phyloP scores from a whole-genome alignment of 139 green algal species.

The Asterochloris sp. region DNA sequence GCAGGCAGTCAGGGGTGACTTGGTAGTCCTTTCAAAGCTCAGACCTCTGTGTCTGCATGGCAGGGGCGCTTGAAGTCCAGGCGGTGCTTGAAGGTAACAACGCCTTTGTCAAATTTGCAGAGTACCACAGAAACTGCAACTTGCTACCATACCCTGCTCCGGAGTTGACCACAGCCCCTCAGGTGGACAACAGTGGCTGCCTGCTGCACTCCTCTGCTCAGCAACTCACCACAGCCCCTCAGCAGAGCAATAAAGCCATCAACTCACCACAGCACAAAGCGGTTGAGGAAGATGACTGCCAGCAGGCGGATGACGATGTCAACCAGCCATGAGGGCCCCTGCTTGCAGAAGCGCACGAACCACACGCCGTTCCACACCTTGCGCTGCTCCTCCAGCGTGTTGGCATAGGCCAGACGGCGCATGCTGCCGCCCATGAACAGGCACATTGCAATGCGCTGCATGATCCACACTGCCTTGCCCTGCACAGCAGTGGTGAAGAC shows the following conservation, averaged over 20 bases:
- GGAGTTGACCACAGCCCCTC: neutral
- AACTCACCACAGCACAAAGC: conserved; percentile 62
- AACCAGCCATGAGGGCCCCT: conserved; percentile 60
- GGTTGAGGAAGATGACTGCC: conserved; percentile 65
- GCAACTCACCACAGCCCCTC: neutral
- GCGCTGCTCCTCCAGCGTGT: conserved; percentile 74
- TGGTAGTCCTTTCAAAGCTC: neutral
- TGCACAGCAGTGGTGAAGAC: conserved; percentile 13
- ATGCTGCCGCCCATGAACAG: conserved; percentile 55
- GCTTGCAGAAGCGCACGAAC: conserved; percentile 63
- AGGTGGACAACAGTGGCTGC: neutral
- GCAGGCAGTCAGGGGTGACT: neutral
- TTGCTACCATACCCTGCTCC: too few relatives aligned
- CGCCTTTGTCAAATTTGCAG: too few relatives aligned
- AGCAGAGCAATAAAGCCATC: neutral
- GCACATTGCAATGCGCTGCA: conserved; percentile 44
- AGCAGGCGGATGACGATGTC: conserved; percentile 58
- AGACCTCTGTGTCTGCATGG: too few relatives aligned
- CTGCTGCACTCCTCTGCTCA: neutral
- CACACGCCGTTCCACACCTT: conserved; percentile 70
- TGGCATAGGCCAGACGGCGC: conserved; percentile 63
- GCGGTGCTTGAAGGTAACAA: too few relatives aligned
- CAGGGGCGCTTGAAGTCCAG: too few relatives aligned
- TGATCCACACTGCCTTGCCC: conserved; percentile 77
- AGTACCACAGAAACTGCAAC: too few relatives aligned